Base-by-base conservation (phyloP, 768 basidiomycete species). In the Cystobasidium tubakii region DNA sequence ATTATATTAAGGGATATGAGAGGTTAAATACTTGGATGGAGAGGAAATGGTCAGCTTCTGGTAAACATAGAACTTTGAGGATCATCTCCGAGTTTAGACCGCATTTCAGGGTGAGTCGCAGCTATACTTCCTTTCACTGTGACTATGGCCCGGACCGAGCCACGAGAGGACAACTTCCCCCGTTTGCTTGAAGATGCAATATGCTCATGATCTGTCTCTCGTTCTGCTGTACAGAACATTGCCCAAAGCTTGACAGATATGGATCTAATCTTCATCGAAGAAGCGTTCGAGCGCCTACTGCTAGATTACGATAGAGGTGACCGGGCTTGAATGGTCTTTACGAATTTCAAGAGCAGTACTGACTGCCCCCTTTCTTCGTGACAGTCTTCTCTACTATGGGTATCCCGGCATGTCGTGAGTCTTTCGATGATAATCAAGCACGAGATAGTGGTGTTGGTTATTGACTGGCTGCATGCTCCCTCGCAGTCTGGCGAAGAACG, bases 261-360 rank as follows among this genome's bases (percentile, higher is more conserved):
- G 62, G 95, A 99, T 81, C 85, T 96, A 31, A 90, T 98, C 15
- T 95, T 96, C 81, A 94, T 99, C 78, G 95, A 98, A 81, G 95
- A 98, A 82, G 93, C 90, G 0, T 97, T 98, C 79, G 95, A 99
- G 81, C 89, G 94, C 0, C 85, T 97, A 74, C 84, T 99, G 73
- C 86, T 98, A 25, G 93, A 96, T 79, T 97, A 97, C 76, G 95
- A 97, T 80, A 89, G 93, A 27, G 54, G 92, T 82, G 12, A 81
- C 7, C 39, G 39, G n/a, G 82, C 72, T 79, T 80, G 0, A 39
- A 13, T 6, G n/a, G 17, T 29, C 25, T 50, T 50, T 1, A 7
- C 57, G 50, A 13, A 33, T 17, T 19, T n/a, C 34, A 39, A 39
- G 39, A 15, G 39, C 39, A 6, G 39, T 15, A 39, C 39, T 6